Conservation (phyloP, 2,329 filamentous ascomycete genomes). For the Colletotrichum coccodes region DNA sequence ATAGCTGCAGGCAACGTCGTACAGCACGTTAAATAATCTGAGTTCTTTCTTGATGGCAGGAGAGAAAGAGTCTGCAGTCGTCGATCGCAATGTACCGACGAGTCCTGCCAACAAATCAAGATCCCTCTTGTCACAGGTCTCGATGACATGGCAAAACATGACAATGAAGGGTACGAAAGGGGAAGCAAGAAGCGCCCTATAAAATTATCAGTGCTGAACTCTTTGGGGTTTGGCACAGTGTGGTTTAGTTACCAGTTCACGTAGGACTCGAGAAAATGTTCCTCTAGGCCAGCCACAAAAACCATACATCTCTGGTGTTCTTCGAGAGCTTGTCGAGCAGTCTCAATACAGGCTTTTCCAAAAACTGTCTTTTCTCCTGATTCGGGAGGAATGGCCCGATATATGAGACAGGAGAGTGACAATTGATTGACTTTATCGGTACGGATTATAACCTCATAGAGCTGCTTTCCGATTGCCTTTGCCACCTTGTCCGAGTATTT, state of each 20-base stretch:
- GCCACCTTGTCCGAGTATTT: constrained; percentile 1
- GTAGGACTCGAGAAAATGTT: neutral
- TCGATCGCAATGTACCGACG: constrained; percentile 30
- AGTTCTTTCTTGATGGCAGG: constrained; percentile 30
- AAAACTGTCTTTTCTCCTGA: constrained; percentile 32
- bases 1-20: constrained; percentile 37
- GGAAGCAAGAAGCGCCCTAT: constrained; percentile 33
- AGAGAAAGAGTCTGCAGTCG: constrained; percentile 3
- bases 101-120: constrained; percentile 41
- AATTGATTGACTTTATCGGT: constrained; percentile 35
- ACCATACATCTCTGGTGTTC: constrained; percentile 35
- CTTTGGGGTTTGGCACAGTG: neutral
- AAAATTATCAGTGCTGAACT: neutral
- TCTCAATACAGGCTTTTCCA: constrained; percentile 36
- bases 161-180: constrained; percentile 41
- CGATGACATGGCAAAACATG: constrained; percentile 41
- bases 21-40: constrained; percentile 37
- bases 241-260: neutral
- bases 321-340: constrained; percentile 35
- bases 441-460: constrained; percentile 32
- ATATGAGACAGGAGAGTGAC: constrained; percentile 39
- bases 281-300: neutral
- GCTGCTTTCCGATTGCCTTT: constrained; percentile 17
- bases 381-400: constrained; percentile 37
- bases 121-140: constrained; percentile 53